Evolutionary conservation across 1,284 basidiomycete genomes (phyloP), one percentile per base, ranked within the genome.

Genomic region (Thelephora terrestris): DNA sequence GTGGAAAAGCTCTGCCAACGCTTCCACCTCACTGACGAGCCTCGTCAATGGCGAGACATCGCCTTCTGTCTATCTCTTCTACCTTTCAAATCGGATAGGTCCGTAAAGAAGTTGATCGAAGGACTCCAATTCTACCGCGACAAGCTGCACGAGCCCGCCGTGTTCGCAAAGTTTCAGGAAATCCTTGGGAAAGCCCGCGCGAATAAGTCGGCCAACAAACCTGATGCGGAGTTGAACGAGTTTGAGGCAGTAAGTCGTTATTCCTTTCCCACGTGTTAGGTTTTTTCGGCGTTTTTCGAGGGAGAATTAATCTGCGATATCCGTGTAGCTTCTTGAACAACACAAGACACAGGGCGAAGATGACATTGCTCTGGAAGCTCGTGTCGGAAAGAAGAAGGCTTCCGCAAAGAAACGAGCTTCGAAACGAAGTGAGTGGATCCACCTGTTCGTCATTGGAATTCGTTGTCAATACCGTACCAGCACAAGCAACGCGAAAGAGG

Each of bases 21-120:
- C 7, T 98, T 98, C 83, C 78, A 90, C 16, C 71, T 92, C 5
- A 83, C 90, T 0, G 85, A 88, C 37, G 91, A 95, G 23, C 79
- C 91, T 24, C 75, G 95, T 21, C 95, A 98, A 64, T 99, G 96
- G 95, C 80, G 91, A 32, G 95, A 99, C 60, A 94, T 99, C 53
- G 91, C 94, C 0, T 98, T 85, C 69, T 99, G 96, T 64, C 71
- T 99, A 3, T 93, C 92, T 0, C 69, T 98, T 3, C 73, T 99
- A 24, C 94, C 93, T 0, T 99, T 91, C 84, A 98, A 98, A 65
- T 94, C 91, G 1, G 95, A 99, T 57, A 78, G 90, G 17, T 93
- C 91, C 0, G 78, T 98, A 61, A 97, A 96, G 79, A 97, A 94
- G 65, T 78, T 99, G 52, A 90, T 94, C 58, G 94, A 98, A 53